A percentile compares a stretch with the other conserved stretches of the same genome.
Evolutionary conservation across 1,284 basidiomycete species (phyloP).

Genomic region (Ustilago shanxiensis): DNA sequence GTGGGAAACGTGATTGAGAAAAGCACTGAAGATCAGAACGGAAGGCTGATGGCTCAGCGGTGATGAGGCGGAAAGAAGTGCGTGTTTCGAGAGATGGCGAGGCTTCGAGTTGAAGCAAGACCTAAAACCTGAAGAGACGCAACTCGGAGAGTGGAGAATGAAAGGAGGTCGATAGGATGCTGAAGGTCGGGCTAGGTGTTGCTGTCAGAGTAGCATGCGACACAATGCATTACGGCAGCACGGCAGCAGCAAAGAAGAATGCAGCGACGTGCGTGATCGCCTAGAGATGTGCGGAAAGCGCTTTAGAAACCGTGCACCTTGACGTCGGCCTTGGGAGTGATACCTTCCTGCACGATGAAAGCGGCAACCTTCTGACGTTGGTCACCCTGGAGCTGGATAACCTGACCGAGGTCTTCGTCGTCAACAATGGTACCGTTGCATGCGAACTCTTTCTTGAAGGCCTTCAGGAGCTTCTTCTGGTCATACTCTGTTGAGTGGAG

Average conservation of each 20-base stretch:
- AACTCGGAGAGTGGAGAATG: background rate
- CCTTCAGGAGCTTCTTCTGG: slow-evolving; percentile 97
- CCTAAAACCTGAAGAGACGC: background rate
- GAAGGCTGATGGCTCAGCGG: background rate
- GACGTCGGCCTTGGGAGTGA: slow-evolving; percentile 66
- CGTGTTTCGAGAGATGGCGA: background rate
- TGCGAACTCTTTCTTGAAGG: slow-evolving; percentile 99
- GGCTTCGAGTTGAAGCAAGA: background rate
- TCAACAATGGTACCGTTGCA: slow-evolving; percentile 99
- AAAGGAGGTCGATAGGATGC: background rate
- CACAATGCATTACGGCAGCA: slow-evolving; percentile 30
- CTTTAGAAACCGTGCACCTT: slow-evolving; percentile 69
- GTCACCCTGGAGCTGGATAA: slow-evolving; percentile 99
- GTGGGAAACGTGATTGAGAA: background rate
- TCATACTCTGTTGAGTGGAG: slow-evolving; percentile 82
- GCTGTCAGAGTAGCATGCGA: slow-evolving; percentile 25
- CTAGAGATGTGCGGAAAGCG: background rate
- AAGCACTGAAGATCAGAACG: background rate
- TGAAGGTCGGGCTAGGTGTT: slow-evolving; percentile 6
- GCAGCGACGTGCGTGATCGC: background rate
- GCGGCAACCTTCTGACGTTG: slow-evolving; percentile 88
- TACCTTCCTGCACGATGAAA: slow-evolving; percentile 68
- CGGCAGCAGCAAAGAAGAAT: background rate
- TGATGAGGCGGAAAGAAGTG: no score
- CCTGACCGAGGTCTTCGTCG: slow-evolving; percentile 94